A percentile compares a stretch with the other conserved stretches of the same genome.
These are phyloP conservation scores for Aspergillus leporis DNA, from an alignment of 495 filamentous ascomycete genomes.

Conservation along the genomic window DNA sequence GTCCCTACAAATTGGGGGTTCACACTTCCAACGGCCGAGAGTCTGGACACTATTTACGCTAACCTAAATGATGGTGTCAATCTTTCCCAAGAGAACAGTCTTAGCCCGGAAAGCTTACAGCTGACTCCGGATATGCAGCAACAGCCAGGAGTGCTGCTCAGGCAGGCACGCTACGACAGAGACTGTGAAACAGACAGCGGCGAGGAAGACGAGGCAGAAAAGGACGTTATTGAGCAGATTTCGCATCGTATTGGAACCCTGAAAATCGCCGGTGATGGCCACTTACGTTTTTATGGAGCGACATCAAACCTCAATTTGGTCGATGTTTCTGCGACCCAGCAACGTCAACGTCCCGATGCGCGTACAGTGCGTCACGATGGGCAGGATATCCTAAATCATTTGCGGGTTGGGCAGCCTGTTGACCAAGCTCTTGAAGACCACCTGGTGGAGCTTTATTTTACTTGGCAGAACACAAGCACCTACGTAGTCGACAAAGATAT, in stretches of 20 bases:
- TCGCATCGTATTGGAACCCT: slow-evolving; percentile 49
- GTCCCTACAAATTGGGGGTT: slow-evolving; percentile 40
- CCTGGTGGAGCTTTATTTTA: slow-evolving; percentile 51
- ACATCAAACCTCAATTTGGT: slow-evolving; percentile 52
- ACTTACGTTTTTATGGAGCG: slow-evolving; percentile 49
- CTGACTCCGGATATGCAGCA: slow-evolving; percentile 38
- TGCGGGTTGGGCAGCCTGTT: slow-evolving; percentile 44
- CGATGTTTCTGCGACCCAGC: slow-evolving; percentile 45
- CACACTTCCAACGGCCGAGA: slow-evolving; percentile 45
- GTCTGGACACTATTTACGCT: slow-evolving; percentile 41
- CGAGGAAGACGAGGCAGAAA: slow-evolving; percentile 47
- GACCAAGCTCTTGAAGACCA: slow-evolving; percentile 47
- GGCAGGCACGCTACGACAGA: slow-evolving; percentile 23
- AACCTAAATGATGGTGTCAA: slow-evolving; percentile 31
- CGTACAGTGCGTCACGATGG: slow-evolving; percentile 48
- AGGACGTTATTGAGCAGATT: slow-evolving; percentile 47
- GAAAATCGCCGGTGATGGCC: slow-evolving; percentile 50
- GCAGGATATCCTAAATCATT: slow-evolving; percentile 44
- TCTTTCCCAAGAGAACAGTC: slow-evolving; percentile 24
- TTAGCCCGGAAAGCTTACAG: slow-evolving; percentile 34
- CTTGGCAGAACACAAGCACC: slow-evolving; percentile 52
- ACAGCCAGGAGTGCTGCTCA: slow-evolving; percentile 30
- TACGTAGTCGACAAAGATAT: slow-evolving; percentile 53
- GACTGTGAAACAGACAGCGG: slow-evolving; percentile 42
- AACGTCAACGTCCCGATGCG: slow-evolving; percentile 53